Evolutionary conservation across 345 rosid genomes (phyloP).

Genomic region (Eucalyptus pumila): DNA sequence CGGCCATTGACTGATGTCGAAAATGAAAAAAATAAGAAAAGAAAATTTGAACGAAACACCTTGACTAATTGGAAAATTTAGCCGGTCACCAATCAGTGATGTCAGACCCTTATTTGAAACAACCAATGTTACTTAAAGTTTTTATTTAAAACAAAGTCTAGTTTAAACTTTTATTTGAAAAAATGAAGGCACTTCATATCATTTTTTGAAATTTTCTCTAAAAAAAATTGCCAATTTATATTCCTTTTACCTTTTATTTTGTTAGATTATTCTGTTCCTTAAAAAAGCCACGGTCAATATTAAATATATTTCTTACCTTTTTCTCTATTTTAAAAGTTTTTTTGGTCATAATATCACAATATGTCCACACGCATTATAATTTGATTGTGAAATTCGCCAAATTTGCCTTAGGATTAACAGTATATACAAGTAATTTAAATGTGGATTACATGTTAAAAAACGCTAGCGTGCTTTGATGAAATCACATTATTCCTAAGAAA

Average conservation of each 20-base stretch:
- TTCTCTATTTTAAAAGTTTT: neutral
- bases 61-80: too few relatives aligned
- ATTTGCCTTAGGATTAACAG: neutral
- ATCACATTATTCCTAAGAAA: neutral
- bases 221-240: neutral
- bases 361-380: neutral
- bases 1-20: fast-evolving
- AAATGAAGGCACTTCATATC: fast-evolving
- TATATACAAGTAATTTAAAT: neutral
- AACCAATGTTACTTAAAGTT: too few relatives aligned
- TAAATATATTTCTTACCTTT: neutral
- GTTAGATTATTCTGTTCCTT: neutral
- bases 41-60: too few relatives aligned
- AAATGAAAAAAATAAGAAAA: too few relatives aligned
- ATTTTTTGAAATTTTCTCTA: too few relatives aligned
- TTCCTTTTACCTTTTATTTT: neutral
- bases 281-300: neutral
- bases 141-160: too few relatives aligned
- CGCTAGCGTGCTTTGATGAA: neutral
- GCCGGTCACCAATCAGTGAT: fast-evolving
- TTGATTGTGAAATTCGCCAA: neutral
- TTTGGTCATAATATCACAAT: neutral
- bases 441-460: neutral
- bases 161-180: too few relatives aligned
- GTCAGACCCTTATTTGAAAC: too few relatives aligned